These are phyloP conservation scores for Capsicum pubescens DNA, from an alignment of 257 asterid species.

Conservation along the genomic window DNA sequence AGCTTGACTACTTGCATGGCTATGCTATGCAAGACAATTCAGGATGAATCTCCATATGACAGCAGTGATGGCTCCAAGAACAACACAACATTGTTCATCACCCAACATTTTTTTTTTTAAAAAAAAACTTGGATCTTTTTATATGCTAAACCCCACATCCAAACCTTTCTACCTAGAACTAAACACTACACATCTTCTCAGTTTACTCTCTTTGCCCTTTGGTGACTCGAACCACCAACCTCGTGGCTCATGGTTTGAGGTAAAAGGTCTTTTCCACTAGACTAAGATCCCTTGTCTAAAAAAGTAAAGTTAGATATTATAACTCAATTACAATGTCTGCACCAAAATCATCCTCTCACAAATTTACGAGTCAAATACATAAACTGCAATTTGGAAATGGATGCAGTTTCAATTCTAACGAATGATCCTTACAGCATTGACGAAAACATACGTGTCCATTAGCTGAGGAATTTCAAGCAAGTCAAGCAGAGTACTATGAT, in stretches of 20 bases:
- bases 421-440: conserved; percentile 31
- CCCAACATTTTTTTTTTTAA: too few species aligned
- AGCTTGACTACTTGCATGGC: conserved; percentile 8
- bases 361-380: conserved; percentile 6
- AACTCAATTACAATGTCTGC: background rate
- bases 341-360: background rate
- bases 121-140: background rate
- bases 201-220: conserved; percentile 25
- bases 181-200: background rate
- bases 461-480: conserved; percentile 99
- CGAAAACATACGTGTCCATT: conserved; percentile 87
- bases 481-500: conserved; percentile 94
- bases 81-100: background rate
- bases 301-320: background rate
- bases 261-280: conserved; percentile 15
- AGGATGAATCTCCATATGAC: background rate
- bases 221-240: background rate
- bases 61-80: conserved; percentile 17
- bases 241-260: conserved; percentile 1
- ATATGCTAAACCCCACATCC: background rate
- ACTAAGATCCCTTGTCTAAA: background rate
- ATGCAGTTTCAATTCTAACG: conserved; percentile 13
- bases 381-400: conserved; percentile 14
- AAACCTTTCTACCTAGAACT: background rate
- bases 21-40: background rate